Evolutionary conservation across 768 basidiomycete genomes (phyloP).

Genomic region (Pulveroboletus frians): DNA sequence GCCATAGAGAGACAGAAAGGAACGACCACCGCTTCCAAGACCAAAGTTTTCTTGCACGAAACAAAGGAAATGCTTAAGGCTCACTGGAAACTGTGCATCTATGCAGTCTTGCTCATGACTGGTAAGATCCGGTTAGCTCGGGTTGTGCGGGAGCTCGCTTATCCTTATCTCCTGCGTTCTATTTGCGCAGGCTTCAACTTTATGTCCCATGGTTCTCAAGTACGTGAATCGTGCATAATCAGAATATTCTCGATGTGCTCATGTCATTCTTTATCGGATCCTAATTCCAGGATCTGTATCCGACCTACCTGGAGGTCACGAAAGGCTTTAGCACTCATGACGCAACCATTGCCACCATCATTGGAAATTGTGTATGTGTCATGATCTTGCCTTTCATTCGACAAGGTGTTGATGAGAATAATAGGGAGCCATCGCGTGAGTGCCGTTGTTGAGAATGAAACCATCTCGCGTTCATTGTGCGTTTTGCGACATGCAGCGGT

Average conservation of each 20-base stretch:
- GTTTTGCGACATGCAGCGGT: slow-evolving; percentile 34
- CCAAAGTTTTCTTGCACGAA: slow-evolving; percentile 67
- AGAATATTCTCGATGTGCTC: background rate
- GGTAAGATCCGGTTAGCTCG: slow-evolving; percentile 20
- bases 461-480: background rate
- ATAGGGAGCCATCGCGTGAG: slow-evolving; percentile 45
- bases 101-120: slow-evolving; percentile 79
- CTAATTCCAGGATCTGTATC: slow-evolving; percentile 57
- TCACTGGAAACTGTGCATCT: slow-evolving; percentile 82
- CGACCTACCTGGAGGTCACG: slow-evolving; percentile 61
- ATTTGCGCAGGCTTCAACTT: slow-evolving; percentile 59
- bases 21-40: slow-evolving; percentile 43
- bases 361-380: slow-evolving; percentile 59
- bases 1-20: slow-evolving; percentile 44
- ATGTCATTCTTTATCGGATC: background rate
- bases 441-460: slow-evolving; percentile 11
- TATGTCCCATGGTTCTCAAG: slow-evolving; percentile 68
- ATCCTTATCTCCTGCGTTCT: background rate
- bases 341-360: slow-evolving; percentile 75
- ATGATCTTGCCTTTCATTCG: background rate
- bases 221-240: slow-evolving; percentile 15
- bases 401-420: background rate
- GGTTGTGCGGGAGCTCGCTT: background rate
- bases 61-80: slow-evolving; percentile 68
- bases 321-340: slow-evolving; percentile 58